Conservation (phyloP, 495 filamentous ascomycete species). For the Podospora pseudocomata region DNA sequence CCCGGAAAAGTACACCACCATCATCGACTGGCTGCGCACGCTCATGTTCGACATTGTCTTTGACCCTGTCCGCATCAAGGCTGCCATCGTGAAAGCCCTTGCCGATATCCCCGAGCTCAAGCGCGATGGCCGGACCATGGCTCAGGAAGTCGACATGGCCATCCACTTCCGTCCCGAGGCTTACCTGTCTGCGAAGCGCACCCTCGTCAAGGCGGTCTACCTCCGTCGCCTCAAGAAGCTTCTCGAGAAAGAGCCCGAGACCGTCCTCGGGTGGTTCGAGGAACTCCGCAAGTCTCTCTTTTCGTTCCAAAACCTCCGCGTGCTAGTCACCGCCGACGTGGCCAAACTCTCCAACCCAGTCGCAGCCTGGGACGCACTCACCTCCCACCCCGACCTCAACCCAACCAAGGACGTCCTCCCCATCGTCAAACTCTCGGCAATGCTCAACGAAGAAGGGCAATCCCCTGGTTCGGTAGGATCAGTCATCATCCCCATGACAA, state of each 20-base stretch:
- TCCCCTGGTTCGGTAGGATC: constrained; percentile 66
- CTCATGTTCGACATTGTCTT: constrained; percentile 85
- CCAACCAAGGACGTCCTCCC: constrained; percentile 41
- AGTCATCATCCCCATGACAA: constrained; percentile 83
- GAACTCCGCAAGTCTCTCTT: constrained; percentile 69
- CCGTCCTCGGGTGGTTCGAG: constrained; percentile 70
- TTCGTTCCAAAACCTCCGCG: constrained; percentile 75
- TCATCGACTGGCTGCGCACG: constrained; percentile 81
- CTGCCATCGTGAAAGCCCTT: constrained; percentile 80
- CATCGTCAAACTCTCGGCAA: constrained; percentile 46
- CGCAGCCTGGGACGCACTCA: constrained; percentile 72
- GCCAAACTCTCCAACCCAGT: constrained; percentile 73
- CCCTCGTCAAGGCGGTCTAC: constrained; percentile 83
- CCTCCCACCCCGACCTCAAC: constrained; percentile 39
- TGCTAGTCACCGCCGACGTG: constrained; percentile 79
- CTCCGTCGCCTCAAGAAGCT: constrained; percentile 77
- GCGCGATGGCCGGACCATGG: constrained; percentile 78
- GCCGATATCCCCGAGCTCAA: constrained; percentile 93
- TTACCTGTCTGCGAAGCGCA: constrained; percentile 69
- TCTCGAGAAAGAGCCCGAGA: constrained; percentile 65
- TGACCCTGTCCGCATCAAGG: constrained; percentile 71
- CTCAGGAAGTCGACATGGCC: constrained; percentile 71
- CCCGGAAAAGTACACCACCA: constrained; percentile 75
- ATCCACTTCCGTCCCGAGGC: constrained; percentile 72
- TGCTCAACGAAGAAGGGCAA: constrained; percentile 68